A percentile compares a stretch with the other conserved stretches of the same genome.
Conservation (phyloP, 2,329 filamentous ascomycete genomes). For the Ophiostoma novo-ulmi region DNA sequence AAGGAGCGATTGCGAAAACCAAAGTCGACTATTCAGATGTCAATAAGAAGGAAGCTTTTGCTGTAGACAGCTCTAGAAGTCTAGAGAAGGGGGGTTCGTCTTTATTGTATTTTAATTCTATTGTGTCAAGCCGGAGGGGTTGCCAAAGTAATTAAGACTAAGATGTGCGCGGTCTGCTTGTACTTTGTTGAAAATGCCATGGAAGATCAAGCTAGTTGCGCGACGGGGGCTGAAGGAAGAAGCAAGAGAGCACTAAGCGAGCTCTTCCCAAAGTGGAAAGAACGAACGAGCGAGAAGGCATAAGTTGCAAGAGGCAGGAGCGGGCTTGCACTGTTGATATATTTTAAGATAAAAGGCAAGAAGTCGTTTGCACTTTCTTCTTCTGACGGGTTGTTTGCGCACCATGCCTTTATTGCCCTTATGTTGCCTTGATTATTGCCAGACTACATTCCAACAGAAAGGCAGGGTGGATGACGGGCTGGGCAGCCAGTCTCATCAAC, state of each 20-base stretch:
- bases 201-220: neutral
- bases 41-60: neutral
- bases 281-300: neutral
- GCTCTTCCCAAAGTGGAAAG: neutral
- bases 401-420: too few relatives aligned
- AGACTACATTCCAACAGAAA: too few relatives aligned
- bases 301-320: neutral
- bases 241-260: neutral
- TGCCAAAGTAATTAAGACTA: neutral
- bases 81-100: neutral
- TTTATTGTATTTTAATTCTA: neutral
- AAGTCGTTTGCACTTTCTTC: neutral
- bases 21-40: neutral
- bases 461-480: too few relatives aligned
- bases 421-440: too few relatives aligned
- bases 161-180: neutral
- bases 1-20: constrained; percentile 7
- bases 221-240: neutral
- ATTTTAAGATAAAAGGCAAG: too few relatives aligned
- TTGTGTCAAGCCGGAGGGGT: neutral
- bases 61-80: neutral
- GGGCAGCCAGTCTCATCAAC: too few relatives aligned
- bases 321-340: neutral
- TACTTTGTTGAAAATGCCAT: neutral
- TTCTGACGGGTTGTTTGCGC: neutral